These are phyloP conservation scores for Spencermartinsiella europaea DNA, from an alignment of 805 yeast species.

Conservation along the genomic window DNA sequence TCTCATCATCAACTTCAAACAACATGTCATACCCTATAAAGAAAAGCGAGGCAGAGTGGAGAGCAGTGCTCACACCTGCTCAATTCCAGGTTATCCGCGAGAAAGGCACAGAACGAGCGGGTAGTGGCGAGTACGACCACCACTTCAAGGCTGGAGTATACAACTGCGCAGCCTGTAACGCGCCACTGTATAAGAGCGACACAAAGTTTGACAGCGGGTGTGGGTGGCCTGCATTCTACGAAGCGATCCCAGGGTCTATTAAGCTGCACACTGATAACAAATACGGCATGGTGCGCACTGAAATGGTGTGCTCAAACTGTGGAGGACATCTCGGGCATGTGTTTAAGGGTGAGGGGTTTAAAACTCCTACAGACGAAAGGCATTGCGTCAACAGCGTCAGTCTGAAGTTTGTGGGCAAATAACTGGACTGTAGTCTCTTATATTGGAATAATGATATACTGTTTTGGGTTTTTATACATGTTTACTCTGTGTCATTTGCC, in stretches of 20 bases:
- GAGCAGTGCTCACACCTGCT: slow-evolving; percentile 64
- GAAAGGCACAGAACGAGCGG: slow-evolving; percentile 66
- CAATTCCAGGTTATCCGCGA: slow-evolving; percentile 77
- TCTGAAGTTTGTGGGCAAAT: slow-evolving; percentile 47
- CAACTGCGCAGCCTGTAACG: slow-evolving; percentile 78
- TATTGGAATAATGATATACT: no score
- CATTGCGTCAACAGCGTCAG: slow-evolving; percentile 92
- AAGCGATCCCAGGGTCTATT: slow-evolving; percentile 79
- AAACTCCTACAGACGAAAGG: slow-evolving; percentile 82
- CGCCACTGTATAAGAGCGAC: slow-evolving; percentile 71
- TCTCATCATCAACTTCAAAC: background rate
- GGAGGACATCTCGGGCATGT: slow-evolving; percentile 96
- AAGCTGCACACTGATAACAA: slow-evolving; percentile 53
- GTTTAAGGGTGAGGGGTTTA: slow-evolving; percentile 88
- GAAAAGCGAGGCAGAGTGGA: slow-evolving; percentile 63
- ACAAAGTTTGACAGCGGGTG: slow-evolving; percentile 88
- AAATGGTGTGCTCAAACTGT: slow-evolving; percentile 82
- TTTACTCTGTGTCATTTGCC: no score
- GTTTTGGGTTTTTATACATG: no score
- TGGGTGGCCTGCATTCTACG: slow-evolving; percentile 98
- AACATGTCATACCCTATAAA: slow-evolving; percentile 9
- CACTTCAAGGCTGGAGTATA: slow-evolving; percentile 58
- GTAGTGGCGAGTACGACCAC: slow-evolving; percentile 53
- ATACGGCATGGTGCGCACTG: slow-evolving; percentile 78
- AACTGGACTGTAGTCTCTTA: no score